Base-by-base conservation (phyloP, 1,284 basidiomycete genomes). In the Ganoderma leucocontextum region DNA sequence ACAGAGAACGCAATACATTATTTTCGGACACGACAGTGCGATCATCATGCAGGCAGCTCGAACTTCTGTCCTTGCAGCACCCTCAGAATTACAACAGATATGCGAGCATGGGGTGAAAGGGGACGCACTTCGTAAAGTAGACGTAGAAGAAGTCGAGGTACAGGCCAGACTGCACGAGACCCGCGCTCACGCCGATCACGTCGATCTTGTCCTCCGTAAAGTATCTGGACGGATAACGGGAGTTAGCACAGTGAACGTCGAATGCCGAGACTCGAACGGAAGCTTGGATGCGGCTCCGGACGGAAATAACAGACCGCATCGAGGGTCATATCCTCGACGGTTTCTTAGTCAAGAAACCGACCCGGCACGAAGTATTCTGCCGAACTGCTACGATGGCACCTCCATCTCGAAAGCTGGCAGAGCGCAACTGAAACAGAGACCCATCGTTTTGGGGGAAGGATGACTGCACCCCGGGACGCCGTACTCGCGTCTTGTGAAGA, bases 91-190 rank as follows among this genome's bases (percentile, higher is more conserved):
- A 29, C 12, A 6, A n/a, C 17, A 15, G 39, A 69, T 25, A 75
- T 84, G 82, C 79, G 84, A 15, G 84, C 64, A 38, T 59, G 55
- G 10, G 64, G 60, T 8, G 22, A 76, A n/a, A 47, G 77, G 72
- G 22, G 80, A n/a, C 89, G 73, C 73, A 91, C 91, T n/a, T n/a
- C 76, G 91, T 93, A 78, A 92, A 86, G 83, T 97, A 97, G 73
- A 96, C 90, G 78, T 95, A 94, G 87, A 95, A 96, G 82, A 95
- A 98, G 85, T 99, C 97, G 74, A 96, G 85, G 83, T 99, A 99
- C 64, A 99, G 86, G 61, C 91, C 96, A 4, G 97, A 99, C 83
- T 99, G 98, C 68, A 99, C 95, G 67, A 99, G 85, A 60, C 97
- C 98, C 60, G 97, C 93, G 49, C 92, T 88, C 65, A 99, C 91